Base-by-base conservation (phyloP, 805 yeast species). In the Metschnikowia peoriensis region DNA sequence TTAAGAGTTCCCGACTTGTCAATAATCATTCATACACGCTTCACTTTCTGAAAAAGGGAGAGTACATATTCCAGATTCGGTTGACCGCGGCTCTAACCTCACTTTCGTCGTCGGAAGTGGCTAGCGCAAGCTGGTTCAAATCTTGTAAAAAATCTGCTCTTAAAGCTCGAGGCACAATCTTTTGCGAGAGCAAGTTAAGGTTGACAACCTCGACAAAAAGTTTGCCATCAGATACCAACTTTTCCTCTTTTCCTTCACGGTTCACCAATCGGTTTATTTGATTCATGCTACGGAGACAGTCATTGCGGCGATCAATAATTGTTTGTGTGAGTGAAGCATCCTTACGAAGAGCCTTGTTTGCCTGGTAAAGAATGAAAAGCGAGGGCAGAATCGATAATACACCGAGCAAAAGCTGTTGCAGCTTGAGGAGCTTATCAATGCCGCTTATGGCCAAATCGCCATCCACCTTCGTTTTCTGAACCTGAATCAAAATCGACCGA, bases 391-490 rank as follows among this genome's bases (percentile, higher is more conserved):
- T 85, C 1, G 97, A 97, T 28, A 94, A 88, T 22, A 89, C 73
- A 0, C 96, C 97, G 72, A 93, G 89, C n/a, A 94, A 94, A 50
- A 93, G 79, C 66, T 94, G 96, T 71, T 93, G 99, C 47, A 94
- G 86, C 67, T 90, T 87, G 43, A 94, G 77, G 58, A 93, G 73
- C 65, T 88, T 86, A 69, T 94, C 98, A 56, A 94, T 92, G 8
- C 98, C 98, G 60, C 80, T 82, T 55, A 93, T 80, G 0, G 97
- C 98, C 6, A 91, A 73, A 38, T 88, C 91, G 8, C 96, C 97
- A 66, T 93, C 99, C 7, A 94, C 97, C 69, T 93, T 93, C 11
- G 96, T 86, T 70, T 94, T 93, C 67, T 93, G 99, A n/a, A 94
- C 76, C 68, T 94, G 98, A 56, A 93, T 92, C 62, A 94, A 71